Percentiles rank a stretch among this genome's conserved stretches.
Conservation (phyloP, 495 filamentous ascomycete species). For the Tetracladium marchalianum region DNA sequence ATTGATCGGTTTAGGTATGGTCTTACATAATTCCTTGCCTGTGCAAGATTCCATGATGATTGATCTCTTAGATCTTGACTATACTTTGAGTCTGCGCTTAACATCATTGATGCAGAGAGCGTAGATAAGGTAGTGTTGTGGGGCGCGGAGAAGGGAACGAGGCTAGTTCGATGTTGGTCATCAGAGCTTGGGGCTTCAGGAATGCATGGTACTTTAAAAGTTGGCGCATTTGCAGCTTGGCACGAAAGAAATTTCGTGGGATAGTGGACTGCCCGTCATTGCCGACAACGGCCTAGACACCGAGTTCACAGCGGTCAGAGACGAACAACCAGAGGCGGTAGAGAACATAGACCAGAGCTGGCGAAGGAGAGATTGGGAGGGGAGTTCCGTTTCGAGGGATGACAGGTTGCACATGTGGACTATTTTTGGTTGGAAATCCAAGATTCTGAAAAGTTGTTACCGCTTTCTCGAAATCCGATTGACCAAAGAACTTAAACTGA, state of each 20-base stretch:
- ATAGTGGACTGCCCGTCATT: neutral
- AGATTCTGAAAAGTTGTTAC: constrained; percentile 21
- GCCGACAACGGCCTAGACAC: neutral
- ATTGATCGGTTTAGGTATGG: too few species aligned
- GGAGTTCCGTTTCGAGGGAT: neutral
- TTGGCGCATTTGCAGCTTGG: neutral
- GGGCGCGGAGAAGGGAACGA: neutral
- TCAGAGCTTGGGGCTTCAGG: constrained; percentile 2
- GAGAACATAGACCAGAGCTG: neutral
- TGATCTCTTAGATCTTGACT: neutral
- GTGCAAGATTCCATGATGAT: neutral
- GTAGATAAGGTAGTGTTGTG: neutral
- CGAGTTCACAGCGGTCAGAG: neutral
- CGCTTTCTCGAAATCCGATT: constrained; percentile 24
- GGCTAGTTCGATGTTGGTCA: neutral
- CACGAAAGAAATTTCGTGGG: neutral
- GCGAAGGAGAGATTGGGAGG: neutral
- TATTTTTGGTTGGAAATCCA: constrained; percentile 20
- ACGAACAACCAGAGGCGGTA: neutral
- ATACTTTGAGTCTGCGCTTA: neutral
- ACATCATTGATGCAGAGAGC: neutral
- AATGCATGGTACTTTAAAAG: constrained; percentile 13
- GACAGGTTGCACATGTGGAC: neutral
- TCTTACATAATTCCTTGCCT: neutral
- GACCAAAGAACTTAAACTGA: constrained; percentile 32